Base-by-base conservation (phyloP, 164 flowering plant species). In the Magnolia kwangsiensis region DNA sequence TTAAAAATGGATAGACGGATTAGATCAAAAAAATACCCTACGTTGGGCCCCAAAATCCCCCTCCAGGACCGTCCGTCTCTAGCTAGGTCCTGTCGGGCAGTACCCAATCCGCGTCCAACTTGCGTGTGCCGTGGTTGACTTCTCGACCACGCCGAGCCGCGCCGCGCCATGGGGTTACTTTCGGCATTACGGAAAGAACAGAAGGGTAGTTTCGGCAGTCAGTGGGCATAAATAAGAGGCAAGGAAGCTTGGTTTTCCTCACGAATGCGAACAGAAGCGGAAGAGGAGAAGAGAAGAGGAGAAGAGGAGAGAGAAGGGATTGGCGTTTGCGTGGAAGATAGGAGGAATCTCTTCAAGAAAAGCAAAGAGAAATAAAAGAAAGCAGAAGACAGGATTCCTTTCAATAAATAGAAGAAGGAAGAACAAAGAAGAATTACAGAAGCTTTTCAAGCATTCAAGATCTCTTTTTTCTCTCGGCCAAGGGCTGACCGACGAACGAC, bases 151-250 rank as follows among this genome's bases (percentile, higher is more conserved):
- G 71, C 5, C 8, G 37, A 9, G 71, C 67, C 9, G 3, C 8
- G 67, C 67, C 8, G 67, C 21, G 21, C 4, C 20, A 0, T 11
- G 27, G 2, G 9, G 67, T 6, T 13, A 64, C 23, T 8, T 11
- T 11, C 61, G 67, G 1, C 9, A 20, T 11, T 18, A n/a, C 9
- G 27, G 19, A 64, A 21, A 8, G 2, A 18, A 21, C 0, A 8
- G 24, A 64, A 21, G 67, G 67, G 21, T 20, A 64, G 19, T 64
- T 21, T 21, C 4, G 67, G 67, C 9, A 64, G 6, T 64, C 21
- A 18, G 23, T 7, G 24, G 2, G 64, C 74, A 72, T 72, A 72
- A 72, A 72, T 72, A 72, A 72, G 74, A 50, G 74, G 74, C 55
- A 23, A 63, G 66, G 24, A 27, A 9, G 37, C 29, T 5, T 72